phyloP scores from a whole-genome alignment of 192 early-diverging fungal genomes.

The Pecoramyces ruminantium region DNA sequence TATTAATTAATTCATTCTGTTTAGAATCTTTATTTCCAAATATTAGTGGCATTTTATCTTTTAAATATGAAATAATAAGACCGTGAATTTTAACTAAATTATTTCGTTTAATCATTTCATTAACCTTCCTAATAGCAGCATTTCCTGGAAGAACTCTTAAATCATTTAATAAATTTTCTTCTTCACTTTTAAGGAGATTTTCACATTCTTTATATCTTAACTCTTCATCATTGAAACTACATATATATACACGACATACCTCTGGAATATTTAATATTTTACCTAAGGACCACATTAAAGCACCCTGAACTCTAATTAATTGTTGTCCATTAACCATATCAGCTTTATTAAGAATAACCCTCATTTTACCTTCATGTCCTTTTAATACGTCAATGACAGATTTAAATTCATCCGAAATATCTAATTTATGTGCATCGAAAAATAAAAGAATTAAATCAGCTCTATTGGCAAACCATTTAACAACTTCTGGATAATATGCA shows the following conservation, averaged over 20 bases:
- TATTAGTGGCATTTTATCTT: conserved; percentile 62
- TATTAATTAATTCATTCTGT: conserved; percentile 48
- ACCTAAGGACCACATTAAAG: conserved; percentile 87
- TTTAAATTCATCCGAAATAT: conserved; percentile 82
- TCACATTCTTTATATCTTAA: conserved; percentile 44
- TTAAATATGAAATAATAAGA: conserved; percentile 64
- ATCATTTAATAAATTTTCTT: conserved; percentile 57
- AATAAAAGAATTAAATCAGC: conserved; percentile 66
- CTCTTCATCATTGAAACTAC: conserved; percentile 13
- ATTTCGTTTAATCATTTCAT: conserved; percentile 79
- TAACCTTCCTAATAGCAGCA: conserved; percentile 66
- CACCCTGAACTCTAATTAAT: conserved; percentile 73
- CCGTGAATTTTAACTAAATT: conserved; percentile 65
- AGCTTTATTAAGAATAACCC: conserved; percentile 74
- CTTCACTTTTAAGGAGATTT: conserved; percentile 47
- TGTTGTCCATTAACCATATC: conserved; percentile 74
- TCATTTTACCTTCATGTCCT: conserved; percentile 75
- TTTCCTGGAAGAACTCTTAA: conserved; percentile 57
- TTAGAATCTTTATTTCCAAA: conserved; percentile 58
- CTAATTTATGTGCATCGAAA: conserved; percentile 79
- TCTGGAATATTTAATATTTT: conserved; percentile 76
- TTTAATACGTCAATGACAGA: conserved; percentile 51
- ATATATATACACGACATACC: conserved; percentile 68
- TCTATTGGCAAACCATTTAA: conserved; percentile 76
- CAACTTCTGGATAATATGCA: conserved; percentile 59